Conservation (phyloP, 2,329 filamentous ascomycete species). For the Coniella lustricola region DNA sequence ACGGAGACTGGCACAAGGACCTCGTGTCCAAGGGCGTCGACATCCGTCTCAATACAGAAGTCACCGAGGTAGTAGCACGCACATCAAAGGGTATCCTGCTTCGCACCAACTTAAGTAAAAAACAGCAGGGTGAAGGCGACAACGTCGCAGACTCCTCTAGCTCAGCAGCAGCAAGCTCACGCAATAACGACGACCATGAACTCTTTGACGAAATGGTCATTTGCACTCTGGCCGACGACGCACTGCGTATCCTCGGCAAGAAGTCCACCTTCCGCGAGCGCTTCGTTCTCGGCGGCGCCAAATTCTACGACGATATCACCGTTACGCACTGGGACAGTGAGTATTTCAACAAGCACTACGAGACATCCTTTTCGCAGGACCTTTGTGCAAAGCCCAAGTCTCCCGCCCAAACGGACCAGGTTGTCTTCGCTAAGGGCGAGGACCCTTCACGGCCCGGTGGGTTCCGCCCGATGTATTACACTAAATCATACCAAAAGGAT, state of each 20-base stretch:
- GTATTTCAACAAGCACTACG: conserved; percentile 64
- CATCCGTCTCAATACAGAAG: conserved; percentile 49
- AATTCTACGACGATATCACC: conserved; percentile 64
- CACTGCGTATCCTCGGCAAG: conserved; percentile 50
- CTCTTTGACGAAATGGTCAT: conserved; percentile 60
- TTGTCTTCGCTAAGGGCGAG: conserved; percentile 35
- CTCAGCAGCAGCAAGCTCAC: conserved; percentile 42
- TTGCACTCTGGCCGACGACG: conserved; percentile 40
- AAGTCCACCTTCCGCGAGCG: conserved; percentile 55
- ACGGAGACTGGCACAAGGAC: conserved; percentile 50
- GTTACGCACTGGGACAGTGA: conserved; percentile 58
- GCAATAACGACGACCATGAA: conserved; percentile 40
- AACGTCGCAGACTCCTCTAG: conserved; percentile 30
- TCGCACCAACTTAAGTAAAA: conserved; percentile 38
- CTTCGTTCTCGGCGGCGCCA: conserved; percentile 62
- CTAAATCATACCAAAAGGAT: conserved; percentile 50
- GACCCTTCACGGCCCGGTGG: conserved; percentile 46
- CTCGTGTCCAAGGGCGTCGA: conserved; percentile 47
- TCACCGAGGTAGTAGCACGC: conserved; percentile 44
- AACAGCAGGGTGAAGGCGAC: conserved; percentile 23
- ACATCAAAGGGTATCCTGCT: conserved; percentile 46
- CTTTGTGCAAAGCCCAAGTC: conserved; percentile 42
- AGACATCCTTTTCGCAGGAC: conserved; percentile 48
- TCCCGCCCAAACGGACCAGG: conserved; percentile 31
- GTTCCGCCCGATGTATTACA: conserved; percentile 61